Conservation (phyloP, 169 alveolate genomes). For the Plasmodium berghei region DNA sequence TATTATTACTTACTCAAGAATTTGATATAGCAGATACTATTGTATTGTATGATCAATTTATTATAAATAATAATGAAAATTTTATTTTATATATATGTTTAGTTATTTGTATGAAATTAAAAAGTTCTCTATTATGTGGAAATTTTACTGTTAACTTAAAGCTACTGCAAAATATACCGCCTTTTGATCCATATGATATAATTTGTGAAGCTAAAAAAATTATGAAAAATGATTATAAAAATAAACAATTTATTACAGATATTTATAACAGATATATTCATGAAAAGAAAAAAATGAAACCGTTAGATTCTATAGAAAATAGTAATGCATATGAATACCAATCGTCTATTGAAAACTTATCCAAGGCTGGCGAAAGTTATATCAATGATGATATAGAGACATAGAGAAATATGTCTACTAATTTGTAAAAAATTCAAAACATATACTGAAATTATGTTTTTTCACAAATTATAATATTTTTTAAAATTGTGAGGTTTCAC, state of each 20-base stretch:
- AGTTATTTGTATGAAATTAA: conserved; percentile 60
- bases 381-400: background rate
- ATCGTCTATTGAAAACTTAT: conserved; percentile 12
- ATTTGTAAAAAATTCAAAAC: too few species aligned
- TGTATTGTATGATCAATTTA: conserved; percentile 74
- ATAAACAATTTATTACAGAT: conserved; percentile 37
- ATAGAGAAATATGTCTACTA: too few species aligned
- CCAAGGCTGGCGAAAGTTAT: conserved; percentile 8
- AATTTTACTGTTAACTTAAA: conserved; percentile 71
- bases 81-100: conserved; percentile 74
- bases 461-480: too few species aligned
- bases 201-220: conserved; percentile 66
- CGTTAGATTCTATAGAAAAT: conserved; percentile 30
- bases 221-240: conserved; percentile 46
- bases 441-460: too few species aligned
- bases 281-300: conserved; percentile 49
- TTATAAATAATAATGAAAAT: conserved; percentile 65
- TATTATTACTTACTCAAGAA: conserved; percentile 82
- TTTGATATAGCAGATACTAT: conserved; percentile 77
- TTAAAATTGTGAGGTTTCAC: too few species aligned
- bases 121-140: conserved; percentile 58
- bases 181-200: conserved; percentile 74
- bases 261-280: conserved; percentile 39
- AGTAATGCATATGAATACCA: background rate
- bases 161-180: conserved; percentile 76